A percentile compares a stretch with the other conserved stretches of the same genome.
phyloP scores from a whole-genome alignment of 2,329 filamentous ascomycete genomes.

The Claviceps sorghi region DNA sequence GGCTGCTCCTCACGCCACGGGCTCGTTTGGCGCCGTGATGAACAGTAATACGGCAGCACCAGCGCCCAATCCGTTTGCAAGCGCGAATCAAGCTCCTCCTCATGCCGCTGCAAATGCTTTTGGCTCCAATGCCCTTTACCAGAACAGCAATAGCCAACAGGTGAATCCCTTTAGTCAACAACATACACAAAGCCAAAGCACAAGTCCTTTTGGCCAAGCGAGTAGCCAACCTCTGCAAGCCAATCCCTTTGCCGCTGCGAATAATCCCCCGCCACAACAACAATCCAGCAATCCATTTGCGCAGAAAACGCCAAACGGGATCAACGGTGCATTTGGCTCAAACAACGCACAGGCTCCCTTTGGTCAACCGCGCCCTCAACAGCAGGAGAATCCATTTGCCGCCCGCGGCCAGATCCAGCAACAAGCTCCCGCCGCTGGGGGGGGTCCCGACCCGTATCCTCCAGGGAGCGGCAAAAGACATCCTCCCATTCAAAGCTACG shows the following conservation, averaged over 20 bases:
- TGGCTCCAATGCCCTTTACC: slow-evolving; percentile 6
- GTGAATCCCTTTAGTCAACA: slow-evolving; percentile 10
- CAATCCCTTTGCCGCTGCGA: slow-evolving; percentile 15
- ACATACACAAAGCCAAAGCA: not conserved
- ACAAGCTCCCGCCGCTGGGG: slow-evolving; percentile 5
- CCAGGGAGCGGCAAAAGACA: slow-evolving; percentile 30
- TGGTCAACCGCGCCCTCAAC: slow-evolving; percentile 9
- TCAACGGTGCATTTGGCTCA: slow-evolving; percentile 12
- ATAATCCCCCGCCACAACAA: slow-evolving; percentile 5
- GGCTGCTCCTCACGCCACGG: not conserved
- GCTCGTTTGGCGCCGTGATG: slow-evolving; percentile 13
- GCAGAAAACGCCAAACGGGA: slow-evolving; percentile 1
- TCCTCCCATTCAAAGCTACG: slow-evolving; percentile 29
- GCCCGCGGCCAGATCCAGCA: slow-evolving; percentile 6
- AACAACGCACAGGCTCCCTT: slow-evolving; percentile 10
- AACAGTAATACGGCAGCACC: slow-evolving; percentile 9
- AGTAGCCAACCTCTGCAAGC: slow-evolving; percentile 2
- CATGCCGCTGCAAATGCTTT: slow-evolving; percentile 15
- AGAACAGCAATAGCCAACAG: not conserved
- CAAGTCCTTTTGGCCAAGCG: slow-evolving; percentile 13
- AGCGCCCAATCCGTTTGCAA: slow-evolving; percentile 15
- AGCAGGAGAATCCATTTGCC: slow-evolving; percentile 15
- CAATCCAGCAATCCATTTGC: slow-evolving; percentile 13
- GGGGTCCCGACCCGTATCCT: slow-evolving; percentile 26
- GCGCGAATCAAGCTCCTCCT: not conserved